Evolutionary conservation across 1,284 basidiomycete genomes (phyloP), one percentile per base, ranked within the genome.

Genomic region (Polyporus tsugae): DNA sequence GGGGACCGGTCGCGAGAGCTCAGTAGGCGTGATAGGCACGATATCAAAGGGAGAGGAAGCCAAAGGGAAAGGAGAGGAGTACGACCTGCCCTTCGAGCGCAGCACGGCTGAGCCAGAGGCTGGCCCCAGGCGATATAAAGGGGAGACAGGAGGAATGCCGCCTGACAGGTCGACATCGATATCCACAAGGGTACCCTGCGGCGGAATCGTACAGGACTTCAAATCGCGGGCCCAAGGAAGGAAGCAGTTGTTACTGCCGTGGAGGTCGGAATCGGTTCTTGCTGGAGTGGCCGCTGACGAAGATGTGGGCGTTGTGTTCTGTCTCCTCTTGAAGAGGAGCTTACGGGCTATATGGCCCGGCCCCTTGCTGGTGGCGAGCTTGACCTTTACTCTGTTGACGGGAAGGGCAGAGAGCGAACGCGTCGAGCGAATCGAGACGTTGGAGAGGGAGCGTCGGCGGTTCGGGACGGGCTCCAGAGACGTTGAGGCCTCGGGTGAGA

Each of bases 41-140:
- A 86, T 81, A 68, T 91, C 90, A 66, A 91, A 76, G 2, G 75
- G 70, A 75, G 61, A 84, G 1, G 72, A 81, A 5, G 87, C 87
- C 59, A 85, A 76, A 2, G 91, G 89, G 62, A 87, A 80, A 0
- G 91, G 90, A 22, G 84, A 87, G 4, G 91, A 91, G 70, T 88
- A 84, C 17, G 90, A 90, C 36, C 90, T 86, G n/a, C 80, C 82
- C 75, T 89, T 90, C 62, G 79, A 77, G 70, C 82, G 87, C 42
- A 86, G 57, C 13, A 70, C 66, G 36, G 72, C 52, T 6, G 68
- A 72, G 2, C 78, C 77, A 46, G 67, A 71, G 15, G 72, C 66
- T 13, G 74, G 70, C 2, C 73, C 73, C 13, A 70, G 60, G 35
- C 69, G 75, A 36, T 71, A 74, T 41, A 75, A 65, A 25, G 78